Evolutionary conservation across 1,284 basidiomycete species (phyloP), one percentile per base, ranked within the genome.

Genomic region (Puccinia hordei): DNA sequence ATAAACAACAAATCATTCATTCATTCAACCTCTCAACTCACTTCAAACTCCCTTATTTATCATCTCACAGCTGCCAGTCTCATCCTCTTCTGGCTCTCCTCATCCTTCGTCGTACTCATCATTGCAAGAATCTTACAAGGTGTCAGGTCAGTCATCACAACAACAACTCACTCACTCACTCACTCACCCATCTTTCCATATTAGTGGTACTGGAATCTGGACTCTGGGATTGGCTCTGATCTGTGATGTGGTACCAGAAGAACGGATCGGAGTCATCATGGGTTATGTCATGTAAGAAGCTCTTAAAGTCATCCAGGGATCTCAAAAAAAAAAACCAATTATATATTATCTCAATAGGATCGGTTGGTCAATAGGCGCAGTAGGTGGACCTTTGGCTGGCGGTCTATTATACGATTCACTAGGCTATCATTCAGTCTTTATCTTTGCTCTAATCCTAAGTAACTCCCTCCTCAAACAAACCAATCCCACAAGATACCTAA

Each of bases 201-300:
- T 9, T 38, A 79, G 77, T 72, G 77, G 77, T 0, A 71, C 77
- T 10, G 77, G 51, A 12, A 55, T 79, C 10, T 72, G 77, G 77
- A 79, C 77, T 0, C 30, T 79, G n/a, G 77, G 77, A 59, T 41
- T 79, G 12, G 65, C 68, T 15, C 24, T 79, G 68, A 79, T 79
- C 30, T 69, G 77, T 63, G 77, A 79, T 41, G 66, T 55, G 35
- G 55, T 79, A 33, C 53, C 66, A 17, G 77, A 79, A 63, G 53
- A 24, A 0, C 61, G 49, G 10, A 71, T 71, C 15, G 77, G 77
- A 0, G 35, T 41, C 6, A 63, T 72, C 24, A 79, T 79, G 68
- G 77, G 77, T 41, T 79, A 79, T 57, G 77, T 79, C 4, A 68
- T 78, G 76, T 78, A 78, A 6, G 61, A 5, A n/a, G n/a, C n/a